phyloP scores from a whole-genome alignment of 2,329 filamentous ascomycete species.

The Dactylonectria macrodidyma region DNA sequence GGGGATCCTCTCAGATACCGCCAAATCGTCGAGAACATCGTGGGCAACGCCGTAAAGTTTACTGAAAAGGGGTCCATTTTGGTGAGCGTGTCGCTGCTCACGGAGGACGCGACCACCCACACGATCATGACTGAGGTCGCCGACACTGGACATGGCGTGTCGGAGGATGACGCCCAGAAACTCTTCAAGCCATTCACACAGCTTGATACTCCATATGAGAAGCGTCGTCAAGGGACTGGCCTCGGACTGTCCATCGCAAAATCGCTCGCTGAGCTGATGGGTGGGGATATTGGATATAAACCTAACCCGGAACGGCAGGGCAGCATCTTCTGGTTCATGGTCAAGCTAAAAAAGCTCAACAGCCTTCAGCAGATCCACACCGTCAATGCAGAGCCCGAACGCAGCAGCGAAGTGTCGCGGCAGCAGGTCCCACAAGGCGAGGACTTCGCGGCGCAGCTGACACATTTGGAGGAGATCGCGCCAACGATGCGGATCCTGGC shows the following conservation, averaged over 20 bases:
- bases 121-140: conserved; percentile 66
- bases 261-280: conserved; percentile 69
- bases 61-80: conserved; percentile 69
- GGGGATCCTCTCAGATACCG: conserved; percentile 73
- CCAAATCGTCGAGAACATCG: conserved; percentile 74
- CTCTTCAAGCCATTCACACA: conserved; percentile 72
- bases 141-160: conserved; percentile 70
- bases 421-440: conserved; percentile 46
- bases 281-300: conserved; percentile 60
- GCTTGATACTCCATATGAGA: conserved; percentile 67
- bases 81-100: conserved; percentile 57
- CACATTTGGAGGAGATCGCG: conserved; percentile 54
- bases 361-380: conserved; percentile 44
- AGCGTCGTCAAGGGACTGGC: conserved; percentile 69
- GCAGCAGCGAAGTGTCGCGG: conserved; percentile 13
- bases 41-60: conserved; percentile 74
- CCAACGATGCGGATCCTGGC: conserved; percentile 57
- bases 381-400: conserved; percentile 40
- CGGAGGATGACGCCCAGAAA: conserved; percentile 57
- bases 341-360: conserved; percentile 56
- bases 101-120: conserved; percentile 59
- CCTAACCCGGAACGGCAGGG: conserved; percentile 62
- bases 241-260: conserved; percentile 72
- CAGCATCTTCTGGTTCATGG: conserved; percentile 68
- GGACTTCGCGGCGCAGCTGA: conserved; percentile 25